Evolutionary conservation across 768 basidiomycete genomes (phyloP), one percentile per base, ranked within the genome.

Genomic region (Leccinum arenicola): DNA sequence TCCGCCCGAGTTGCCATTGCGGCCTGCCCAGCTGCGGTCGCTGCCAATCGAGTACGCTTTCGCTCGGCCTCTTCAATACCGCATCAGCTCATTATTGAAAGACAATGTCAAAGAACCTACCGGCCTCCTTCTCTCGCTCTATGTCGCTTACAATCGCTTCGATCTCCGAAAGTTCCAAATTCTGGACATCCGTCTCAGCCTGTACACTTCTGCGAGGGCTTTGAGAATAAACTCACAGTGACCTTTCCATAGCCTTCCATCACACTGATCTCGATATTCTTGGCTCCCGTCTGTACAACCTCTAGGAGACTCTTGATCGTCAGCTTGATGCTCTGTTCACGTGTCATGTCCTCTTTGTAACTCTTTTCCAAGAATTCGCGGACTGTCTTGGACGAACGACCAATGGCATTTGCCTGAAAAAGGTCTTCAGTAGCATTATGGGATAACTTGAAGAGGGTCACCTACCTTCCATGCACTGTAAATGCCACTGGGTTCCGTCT

Each of bases 271-370:
- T 99, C 97, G 62, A 99, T 98, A 75, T 99, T 99, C 80, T 98
- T 98, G 5, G 97, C 97, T n/a, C 97, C 97, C 2, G 97, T 98
- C 77, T 98, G 97, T 8, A 99, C 97, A 38, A 99, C 95, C 74
- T 99, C 97, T 23, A 99, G 80, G 67, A 99, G 78, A 71, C 89
- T 91, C 79, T 98, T 98, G 62, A 99, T 85, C 0, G 97, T 94
- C 51, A 99, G 77, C 74, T 97, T 97, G 74, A 99, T 91, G 54
- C 89, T 87, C 60, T 97, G 94, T 52, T 94, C 94, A 60, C 92
- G 81, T 7, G 84, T 79, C 78, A 97, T 80, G 63, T 91, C 93
- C 62, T 97, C 94, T 66, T 88, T 93, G 76, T 96, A 93, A 67
- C 97, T 96, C 82, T 98, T 98, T 77, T 99, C 97, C 58, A 99